Percentiles rank a stretch among this genome's conserved stretches.
These are phyloP conservation scores for Nemania diffusa DNA, from an alignment of 2,329 filamentous ascomycete species.

Conservation along the genomic window DNA sequence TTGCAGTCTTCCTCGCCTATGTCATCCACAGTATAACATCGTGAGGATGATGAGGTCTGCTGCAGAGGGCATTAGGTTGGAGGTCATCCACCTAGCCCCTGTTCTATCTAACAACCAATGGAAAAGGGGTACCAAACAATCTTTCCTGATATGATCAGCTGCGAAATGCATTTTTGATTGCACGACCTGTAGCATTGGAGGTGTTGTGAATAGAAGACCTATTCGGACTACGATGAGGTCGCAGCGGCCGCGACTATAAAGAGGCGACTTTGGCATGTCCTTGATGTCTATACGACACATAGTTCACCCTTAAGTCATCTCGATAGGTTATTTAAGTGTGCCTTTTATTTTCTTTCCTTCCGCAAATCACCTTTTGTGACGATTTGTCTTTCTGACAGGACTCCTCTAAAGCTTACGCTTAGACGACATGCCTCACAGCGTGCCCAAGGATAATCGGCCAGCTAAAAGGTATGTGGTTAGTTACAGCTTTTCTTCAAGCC, in stretches of 20 bases:
- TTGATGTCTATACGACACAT: constrained; percentile 23
- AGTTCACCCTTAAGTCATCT: constrained; percentile 30
- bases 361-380: constrained; percentile 17
- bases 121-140: constrained; percentile 28
- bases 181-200: constrained; percentile 24
- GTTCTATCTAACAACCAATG: constrained; percentile 40
- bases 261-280: constrained; percentile 13
- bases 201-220: constrained; percentile 19
- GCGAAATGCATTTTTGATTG: constrained; percentile 34
- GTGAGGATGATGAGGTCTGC: constrained; percentile 37
- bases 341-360: constrained; percentile 34
- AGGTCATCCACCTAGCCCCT: constrained; percentile 33
- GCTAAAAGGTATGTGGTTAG: constrained; percentile 39
- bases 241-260: constrained; percentile 32
- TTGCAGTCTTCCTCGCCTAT: constrained; percentile 33
- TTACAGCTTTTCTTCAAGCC: constrained; percentile 7
- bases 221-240: constrained; percentile 16
- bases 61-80: constrained; percentile 35
- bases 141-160: constrained; percentile 36
- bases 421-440: constrained; percentile 43
- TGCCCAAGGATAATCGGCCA: constrained; percentile 34
- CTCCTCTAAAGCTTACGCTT: constrained; percentile 1
- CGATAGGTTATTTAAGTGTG: constrained; percentile 36
- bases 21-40: constrained; percentile 41
- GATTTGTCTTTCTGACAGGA: constrained; percentile 14